A percentile compares a stretch with the other conserved stretches of the same genome.
Evolutionary conservation across 1,284 basidiomycete genomes (phyloP).

Genomic region (Phellinidium pouzarii): DNA sequence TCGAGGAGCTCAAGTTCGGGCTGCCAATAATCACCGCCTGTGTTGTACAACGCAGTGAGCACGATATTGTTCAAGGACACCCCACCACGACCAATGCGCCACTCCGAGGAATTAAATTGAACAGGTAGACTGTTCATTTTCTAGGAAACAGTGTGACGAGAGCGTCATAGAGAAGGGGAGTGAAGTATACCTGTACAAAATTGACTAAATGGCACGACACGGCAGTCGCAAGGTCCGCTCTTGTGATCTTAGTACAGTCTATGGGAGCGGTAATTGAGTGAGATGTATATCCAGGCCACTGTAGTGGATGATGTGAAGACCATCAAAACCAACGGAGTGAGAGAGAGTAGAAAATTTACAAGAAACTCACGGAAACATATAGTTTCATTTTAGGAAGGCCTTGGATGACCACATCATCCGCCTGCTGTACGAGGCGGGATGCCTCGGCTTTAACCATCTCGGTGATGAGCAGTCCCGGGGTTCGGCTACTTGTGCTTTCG

Average conservation of each 20-base stretch:
- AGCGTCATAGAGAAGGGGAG: background rate
- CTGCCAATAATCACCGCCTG: slow-evolving; percentile 9
- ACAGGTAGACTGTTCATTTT: slow-evolving; percentile 2
- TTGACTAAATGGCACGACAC: background rate
- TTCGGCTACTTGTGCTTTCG: background rate
- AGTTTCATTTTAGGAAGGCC: background rate
- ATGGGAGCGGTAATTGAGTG: background rate
- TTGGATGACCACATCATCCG: background rate
- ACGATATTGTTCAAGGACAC: slow-evolving; percentile 7
- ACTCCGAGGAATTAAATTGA: background rate
- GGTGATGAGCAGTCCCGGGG: background rate
- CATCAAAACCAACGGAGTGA: background rate
- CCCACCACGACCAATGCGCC: slow-evolving; percentile 9
- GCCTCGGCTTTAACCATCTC: background rate
- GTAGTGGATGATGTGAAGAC: background rate
- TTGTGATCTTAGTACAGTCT: background rate
- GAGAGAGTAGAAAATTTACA: background rate
- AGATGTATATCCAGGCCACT: slow-evolving; percentile 12
- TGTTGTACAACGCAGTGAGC: slow-evolving; percentile 1
- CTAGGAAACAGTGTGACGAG: background rate
- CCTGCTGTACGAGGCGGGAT: background rate
- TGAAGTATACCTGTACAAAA: background rate
- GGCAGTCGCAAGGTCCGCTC: background rate
- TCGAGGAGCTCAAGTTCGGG: slow-evolving; percentile 1
- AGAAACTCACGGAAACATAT: background rate